Base-by-base conservation (phyloP, 2,329 filamentous ascomycete species). In the Xylariales sp. region DNA sequence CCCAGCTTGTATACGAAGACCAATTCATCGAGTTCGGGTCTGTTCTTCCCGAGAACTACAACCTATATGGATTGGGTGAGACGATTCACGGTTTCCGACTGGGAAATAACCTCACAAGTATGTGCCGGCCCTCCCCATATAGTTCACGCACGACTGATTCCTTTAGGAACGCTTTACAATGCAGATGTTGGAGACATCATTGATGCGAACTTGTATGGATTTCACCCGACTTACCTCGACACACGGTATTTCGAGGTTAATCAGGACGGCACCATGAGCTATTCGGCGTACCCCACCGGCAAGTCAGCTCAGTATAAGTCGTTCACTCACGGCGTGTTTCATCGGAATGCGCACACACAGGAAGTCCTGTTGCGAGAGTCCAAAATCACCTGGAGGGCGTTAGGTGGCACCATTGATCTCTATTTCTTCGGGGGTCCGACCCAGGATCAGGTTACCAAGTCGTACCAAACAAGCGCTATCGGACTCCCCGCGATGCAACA, bases 381-480 rank as follows among this genome's bases (percentile, higher is more conserved):
- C 1, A 88, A 87, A 68, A 83, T 94, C 65, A 93, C 90, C 0
- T 94, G 91, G 91, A 85, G 91, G 71, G 85, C 89, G 0, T 80
- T 97, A 0, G 93, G 93, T 61, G 93, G 93, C 28, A 90, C 85
- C 58, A 87, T 96, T 62, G 93, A 96, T 75, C 82, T 96, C 18
- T 94, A 93, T 78, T 93, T 96, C 80, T 92, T 91, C 74, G 86
- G 90, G 12, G 93, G 93, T 0, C 91, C 92, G 0, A 89, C 85
- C 0, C 89, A 90, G 65, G 83, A 86, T 6, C 86, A 90, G 12
- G 89, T 94, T 30, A 92, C 89, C 16, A 88, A 87, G 76, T 85
- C 91, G 46, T 96, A 95, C 76, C 89, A 92, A 69, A 79, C 81
- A 64, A 89, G 86, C 61, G 86, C 90, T 1, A 83, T 90, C 59